These are phyloP conservation scores for Geranomyces variabilis DNA, from an alignment of 192 early-diverging fungal genomes.

Conservation along the genomic window DNA sequence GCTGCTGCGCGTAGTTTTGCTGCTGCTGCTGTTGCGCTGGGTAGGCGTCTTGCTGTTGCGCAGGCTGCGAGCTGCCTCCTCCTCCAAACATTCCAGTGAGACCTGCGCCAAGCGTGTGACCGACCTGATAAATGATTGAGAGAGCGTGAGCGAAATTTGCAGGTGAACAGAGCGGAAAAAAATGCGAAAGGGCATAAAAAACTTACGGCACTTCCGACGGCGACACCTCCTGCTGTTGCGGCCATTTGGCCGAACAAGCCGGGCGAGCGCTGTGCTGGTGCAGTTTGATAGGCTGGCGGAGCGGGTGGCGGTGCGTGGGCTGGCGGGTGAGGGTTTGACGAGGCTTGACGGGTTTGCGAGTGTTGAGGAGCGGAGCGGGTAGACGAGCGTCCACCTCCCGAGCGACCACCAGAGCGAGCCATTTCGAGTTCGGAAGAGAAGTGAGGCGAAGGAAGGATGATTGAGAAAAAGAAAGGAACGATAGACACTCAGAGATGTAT, in stretches of 20 bases:
- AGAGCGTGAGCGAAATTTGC: background rate
- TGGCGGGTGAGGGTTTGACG: conserved; percentile 14
- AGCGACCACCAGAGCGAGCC: too few relatives aligned
- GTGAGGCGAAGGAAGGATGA: background rate
- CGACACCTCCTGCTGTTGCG: conserved; percentile 9
- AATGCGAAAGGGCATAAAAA: background rate
- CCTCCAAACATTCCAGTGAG: conserved; percentile 6
- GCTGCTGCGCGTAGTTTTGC: conserved; percentile 12
- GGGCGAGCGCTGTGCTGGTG: background rate
- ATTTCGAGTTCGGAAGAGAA: too few relatives aligned
- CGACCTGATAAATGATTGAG: background rate
- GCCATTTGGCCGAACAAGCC: conserved; percentile 18
- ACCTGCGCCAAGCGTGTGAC: background rate
- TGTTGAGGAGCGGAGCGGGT: conserved; percentile 43
- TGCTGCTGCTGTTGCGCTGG: conserved; percentile 22
- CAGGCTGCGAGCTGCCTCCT: background rate
- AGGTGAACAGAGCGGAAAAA: background rate
- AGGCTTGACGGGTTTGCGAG: conserved; percentile 45
- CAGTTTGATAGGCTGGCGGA: conserved; percentile 5
- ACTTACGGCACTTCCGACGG: conserved; percentile 10
- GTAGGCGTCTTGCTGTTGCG: background rate
- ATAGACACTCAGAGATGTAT: too few relatives aligned
- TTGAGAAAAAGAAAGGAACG: too few relatives aligned
- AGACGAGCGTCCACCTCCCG: background rate
- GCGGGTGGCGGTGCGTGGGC: background rate